phyloP scores from a whole-genome alignment of 371 early-diverging fungal species.

The Chytridiales sp. region DNA sequence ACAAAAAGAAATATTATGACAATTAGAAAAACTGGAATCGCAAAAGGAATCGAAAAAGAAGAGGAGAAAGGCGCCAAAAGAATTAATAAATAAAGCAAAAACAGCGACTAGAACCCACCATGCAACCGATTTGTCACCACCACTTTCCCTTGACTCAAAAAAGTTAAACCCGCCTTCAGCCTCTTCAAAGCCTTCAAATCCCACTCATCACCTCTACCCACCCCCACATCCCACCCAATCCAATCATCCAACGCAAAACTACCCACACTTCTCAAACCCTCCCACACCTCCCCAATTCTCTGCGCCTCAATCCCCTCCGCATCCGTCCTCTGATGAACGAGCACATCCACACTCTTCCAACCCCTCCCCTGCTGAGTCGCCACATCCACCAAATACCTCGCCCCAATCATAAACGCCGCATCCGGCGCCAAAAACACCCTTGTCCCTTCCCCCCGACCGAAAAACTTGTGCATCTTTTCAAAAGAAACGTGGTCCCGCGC shows the following conservation, averaged over 20 bases:
- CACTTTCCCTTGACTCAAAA: not conserved
- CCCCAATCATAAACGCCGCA: not conserved
- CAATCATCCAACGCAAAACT: not conserved
- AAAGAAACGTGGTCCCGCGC: not conserved
- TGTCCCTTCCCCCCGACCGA: too few species aligned
- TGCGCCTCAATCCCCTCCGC: not conserved
- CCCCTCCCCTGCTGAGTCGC: not conserved
- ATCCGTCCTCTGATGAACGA: not conserved
- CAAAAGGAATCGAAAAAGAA: too few species aligned
- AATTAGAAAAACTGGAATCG: too few species aligned
- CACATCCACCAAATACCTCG: not conserved
- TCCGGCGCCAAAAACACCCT: not conserved
- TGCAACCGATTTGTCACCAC: slow-evolving; percentile 8
- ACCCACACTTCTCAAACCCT: not conserved
- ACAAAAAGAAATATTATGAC: too few species aligned
- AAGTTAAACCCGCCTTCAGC: not conserved
- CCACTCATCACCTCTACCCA: too few species aligned
- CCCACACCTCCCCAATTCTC: not conserved
- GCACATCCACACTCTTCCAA: not conserved
- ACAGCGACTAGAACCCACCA: slow-evolving; percentile 1
- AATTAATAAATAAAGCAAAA: not conserved
- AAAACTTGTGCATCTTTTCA: not conserved
- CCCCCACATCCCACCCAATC: not conserved
- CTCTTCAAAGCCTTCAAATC: not conserved
- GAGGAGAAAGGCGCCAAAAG: not conserved